These are phyloP conservation scores for Ganoderma sp. DNA, from an alignment of 1,284 basidiomycete genomes.

Conservation along the genomic window DNA sequence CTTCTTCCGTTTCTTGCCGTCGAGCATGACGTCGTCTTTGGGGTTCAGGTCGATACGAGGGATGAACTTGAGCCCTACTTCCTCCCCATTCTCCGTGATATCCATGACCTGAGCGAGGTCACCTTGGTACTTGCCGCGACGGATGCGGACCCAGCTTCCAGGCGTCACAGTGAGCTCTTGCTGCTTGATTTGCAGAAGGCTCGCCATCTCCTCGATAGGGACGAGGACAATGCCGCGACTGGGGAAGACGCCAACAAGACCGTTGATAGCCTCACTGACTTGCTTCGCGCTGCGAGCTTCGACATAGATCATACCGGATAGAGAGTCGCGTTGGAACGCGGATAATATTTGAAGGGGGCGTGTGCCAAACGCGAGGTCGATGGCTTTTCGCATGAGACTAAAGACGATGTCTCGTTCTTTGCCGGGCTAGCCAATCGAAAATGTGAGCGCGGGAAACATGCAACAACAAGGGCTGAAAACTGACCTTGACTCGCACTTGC, in stretches of 20 bases:
- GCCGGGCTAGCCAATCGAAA: slow-evolving; percentile 63
- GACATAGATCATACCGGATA: slow-evolving; percentile 95
- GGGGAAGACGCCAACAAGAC: slow-evolving; percentile 91
- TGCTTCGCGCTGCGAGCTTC: slow-evolving; percentile 90
- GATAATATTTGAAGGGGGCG: slow-evolving; percentile 87
- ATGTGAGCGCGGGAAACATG: not conserved
- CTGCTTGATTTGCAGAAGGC: slow-evolving; percentile 94
- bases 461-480: slow-evolving; percentile 30
- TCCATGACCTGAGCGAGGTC: slow-evolving; percentile 97
- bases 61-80: slow-evolving; percentile 92
- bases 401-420: slow-evolving; percentile 93
- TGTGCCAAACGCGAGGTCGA: slow-evolving; percentile 79
- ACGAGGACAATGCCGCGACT: slow-evolving; percentile 85
- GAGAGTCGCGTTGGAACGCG: slow-evolving; percentile 94
- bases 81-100: slow-evolving; percentile 92
- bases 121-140: slow-evolving; percentile 92
- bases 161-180: slow-evolving; percentile 86
- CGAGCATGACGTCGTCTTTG: slow-evolving; percentile 73
- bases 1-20: slow-evolving; percentile 77
- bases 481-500: slow-evolving; percentile 93
- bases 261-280: slow-evolving; percentile 85
- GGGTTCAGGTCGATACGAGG: slow-evolving; percentile 97
- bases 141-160: slow-evolving; percentile 95
- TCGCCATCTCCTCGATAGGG: slow-evolving; percentile 98
- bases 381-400: slow-evolving; percentile 92